Evolutionary conservation across 306 rosid genomes (phyloP).

Genomic region (Cicer cuneatum): DNA sequence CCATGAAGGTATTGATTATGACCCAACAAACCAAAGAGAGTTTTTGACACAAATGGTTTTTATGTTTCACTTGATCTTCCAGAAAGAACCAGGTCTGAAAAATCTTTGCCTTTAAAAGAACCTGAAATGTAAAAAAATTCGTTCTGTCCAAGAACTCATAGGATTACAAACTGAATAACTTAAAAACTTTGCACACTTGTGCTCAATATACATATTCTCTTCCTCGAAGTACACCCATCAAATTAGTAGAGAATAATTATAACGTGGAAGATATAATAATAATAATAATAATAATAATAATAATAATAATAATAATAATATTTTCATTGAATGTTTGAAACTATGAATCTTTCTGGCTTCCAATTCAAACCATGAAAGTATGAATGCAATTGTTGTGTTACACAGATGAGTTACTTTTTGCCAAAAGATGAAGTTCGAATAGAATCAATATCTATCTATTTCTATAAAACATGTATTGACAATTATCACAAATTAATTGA

Average conservation of each 20-base stretch:
- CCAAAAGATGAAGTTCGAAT: constrained; percentile 35
- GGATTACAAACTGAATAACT: neutral
- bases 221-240: neutral
- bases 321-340: neutral
- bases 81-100: too few relatives aligned
- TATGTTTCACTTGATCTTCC: too few relatives aligned
- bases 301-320: too few relatives aligned
- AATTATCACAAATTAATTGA: constrained; percentile 38
- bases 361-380: constrained; percentile 40
- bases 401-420: constrained; percentile 31
- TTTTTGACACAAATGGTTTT: too few relatives aligned
- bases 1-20: too few relatives aligned
- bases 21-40: too few relatives aligned
- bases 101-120: too few relatives aligned
- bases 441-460: constrained; percentile 43
- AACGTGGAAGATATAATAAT: neutral
- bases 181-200: neutral
- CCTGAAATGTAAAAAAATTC: too few relatives aligned
- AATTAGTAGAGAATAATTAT: neutral
- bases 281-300: neutral
- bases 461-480: constrained; percentile 34
- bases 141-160: neutral
- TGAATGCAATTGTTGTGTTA: constrained; percentile 36
- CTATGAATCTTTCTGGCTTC: constrained; percentile 3
- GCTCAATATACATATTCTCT: neutral